Percentiles rank a stretch among this genome's conserved stretches.
phyloP scores from a whole-genome alignment of 306 rosid species.

The Vachellia pachyceras region DNA sequence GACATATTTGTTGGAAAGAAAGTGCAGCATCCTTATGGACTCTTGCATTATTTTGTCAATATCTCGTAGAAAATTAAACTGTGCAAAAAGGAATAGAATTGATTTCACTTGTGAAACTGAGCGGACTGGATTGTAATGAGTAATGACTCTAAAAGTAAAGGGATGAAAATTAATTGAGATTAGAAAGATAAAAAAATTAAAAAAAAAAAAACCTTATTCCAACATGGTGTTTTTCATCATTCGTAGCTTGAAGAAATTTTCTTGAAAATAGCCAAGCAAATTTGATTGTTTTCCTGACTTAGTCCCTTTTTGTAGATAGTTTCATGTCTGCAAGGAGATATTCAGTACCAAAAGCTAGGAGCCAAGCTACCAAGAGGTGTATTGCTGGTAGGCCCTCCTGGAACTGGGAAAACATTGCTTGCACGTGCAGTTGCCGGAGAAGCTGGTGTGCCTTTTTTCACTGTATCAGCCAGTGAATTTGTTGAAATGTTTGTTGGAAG shows the following conservation, averaged over 20 bases:
- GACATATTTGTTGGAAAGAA: background rate
- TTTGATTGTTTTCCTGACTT: slow-evolving; percentile 41
- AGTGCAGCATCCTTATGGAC: background rate
- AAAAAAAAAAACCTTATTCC: background rate
- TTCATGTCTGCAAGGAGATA: slow-evolving; percentile 88
- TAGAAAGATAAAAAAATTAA: background rate
- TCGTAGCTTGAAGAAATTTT: slow-evolving; percentile 10
- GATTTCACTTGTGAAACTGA: background rate
- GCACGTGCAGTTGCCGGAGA: slow-evolving; percentile 99
- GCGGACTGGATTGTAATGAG: slow-evolving; percentile 27
- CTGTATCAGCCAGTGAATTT: slow-evolving; percentile 97
- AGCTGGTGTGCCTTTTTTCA: slow-evolving; percentile 97
- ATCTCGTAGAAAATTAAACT: background rate
- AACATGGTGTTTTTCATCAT: background rate
- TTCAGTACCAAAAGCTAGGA: slow-evolving; percentile 84
- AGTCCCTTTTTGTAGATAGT: slow-evolving; percentile 69
- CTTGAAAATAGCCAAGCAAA: slow-evolving; percentile 19
- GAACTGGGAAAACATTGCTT: slow-evolving; percentile 95
- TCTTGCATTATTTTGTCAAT: background rate
- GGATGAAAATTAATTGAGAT: slow-evolving; percentile 24
- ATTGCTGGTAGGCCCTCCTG: slow-evolving; percentile 93
- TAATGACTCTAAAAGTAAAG: slow-evolving; percentile 21
- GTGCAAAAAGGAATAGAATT: background rate
- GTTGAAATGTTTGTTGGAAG: slow-evolving; percentile 97
- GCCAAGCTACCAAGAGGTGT: slow-evolving; percentile 95